phyloP scores from a whole-genome alignment of 2,329 filamentous ascomycete genomes.

The Fusarium napiforme region DNA sequence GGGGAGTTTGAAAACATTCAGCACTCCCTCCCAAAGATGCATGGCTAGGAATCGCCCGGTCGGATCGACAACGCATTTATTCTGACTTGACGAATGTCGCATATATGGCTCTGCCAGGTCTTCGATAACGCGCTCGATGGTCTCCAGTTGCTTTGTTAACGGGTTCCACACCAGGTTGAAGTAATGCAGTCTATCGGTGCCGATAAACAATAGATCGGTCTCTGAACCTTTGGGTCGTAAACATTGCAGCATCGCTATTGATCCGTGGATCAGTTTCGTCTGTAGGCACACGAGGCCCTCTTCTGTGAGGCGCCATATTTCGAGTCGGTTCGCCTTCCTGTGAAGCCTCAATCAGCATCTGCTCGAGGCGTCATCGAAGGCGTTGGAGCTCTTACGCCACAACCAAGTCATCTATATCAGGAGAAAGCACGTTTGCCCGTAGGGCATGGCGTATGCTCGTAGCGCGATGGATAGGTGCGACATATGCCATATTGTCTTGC shows the following conservation, averaged over 20 bases:
- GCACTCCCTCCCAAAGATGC: conserved; percentile 69
- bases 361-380: conserved; percentile 25
- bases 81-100: conserved; percentile 83
- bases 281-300: conserved; percentile 73
- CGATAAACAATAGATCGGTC: conserved; percentile 90
- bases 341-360: conserved; percentile 44
- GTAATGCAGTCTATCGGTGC: conserved; percentile 89
- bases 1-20: conserved; percentile 65
- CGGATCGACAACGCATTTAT: conserved; percentile 86
- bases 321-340: conserved; percentile 86
- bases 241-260: conserved; percentile 84
- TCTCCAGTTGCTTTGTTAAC: conserved; percentile 61
- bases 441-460: conserved; percentile 92
- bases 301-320: conserved; percentile 78
- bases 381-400: conserved; percentile 74
- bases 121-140: conserved; percentile 61
- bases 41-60: conserved; percentile 70
- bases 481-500: conserved; percentile 79
- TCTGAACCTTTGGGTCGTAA: conserved; percentile 78
- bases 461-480: conserved; percentile 91
- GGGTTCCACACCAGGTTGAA: conserved; percentile 89
- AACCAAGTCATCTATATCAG: conserved; percentile 83
- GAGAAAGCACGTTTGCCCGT: conserved; percentile 78
- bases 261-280: conserved; percentile 83
- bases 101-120: conserved; percentile 69